These are phyloP conservation scores for Corylus avellana DNA, from an alignment of 306 rosid species.

Conservation along the genomic window DNA sequence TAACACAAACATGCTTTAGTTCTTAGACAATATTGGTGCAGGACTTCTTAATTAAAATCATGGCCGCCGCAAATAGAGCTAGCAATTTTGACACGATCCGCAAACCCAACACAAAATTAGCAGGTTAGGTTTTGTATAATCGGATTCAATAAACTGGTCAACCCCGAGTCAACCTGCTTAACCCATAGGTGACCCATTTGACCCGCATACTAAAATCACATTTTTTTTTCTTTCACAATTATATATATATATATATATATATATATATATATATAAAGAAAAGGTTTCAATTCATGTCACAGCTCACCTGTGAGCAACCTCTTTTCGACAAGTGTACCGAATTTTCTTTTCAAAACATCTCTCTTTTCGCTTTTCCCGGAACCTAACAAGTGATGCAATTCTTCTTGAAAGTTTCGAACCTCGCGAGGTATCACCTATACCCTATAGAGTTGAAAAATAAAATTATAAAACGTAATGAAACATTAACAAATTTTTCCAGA, in stretches of 20 bases:
- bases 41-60: neutral
- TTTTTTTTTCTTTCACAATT: too few relatives aligned
- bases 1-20: neutral
- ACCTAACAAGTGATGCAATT: constrained; percentile 76
- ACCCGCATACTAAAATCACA: too few relatives aligned
- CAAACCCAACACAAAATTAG: too few relatives aligned
- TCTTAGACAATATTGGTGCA: neutral
- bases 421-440: constrained; percentile 45
- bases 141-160: too few relatives aligned
- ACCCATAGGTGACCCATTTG: too few relatives aligned
- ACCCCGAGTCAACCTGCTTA: too few relatives aligned
- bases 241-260: neutral
- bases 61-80: neutral
- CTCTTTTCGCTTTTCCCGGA: constrained; percentile 78
- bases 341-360: constrained; percentile 82
- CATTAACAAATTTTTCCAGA: neutral
- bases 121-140: too few relatives aligned
- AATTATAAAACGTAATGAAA: constrained; percentile 14
- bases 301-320: constrained; percentile 74
- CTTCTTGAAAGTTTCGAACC: constrained; percentile 65
- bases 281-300: constrained; percentile 10
- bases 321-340: constrained; percentile 68
- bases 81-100: too few relatives aligned
- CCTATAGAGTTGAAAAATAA: constrained; percentile 36
- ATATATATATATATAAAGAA: neutral